These are phyloP conservation scores for Boletus smithii DNA, from an alignment of 1,284 basidiomycete genomes.

Conservation along the genomic window DNA sequence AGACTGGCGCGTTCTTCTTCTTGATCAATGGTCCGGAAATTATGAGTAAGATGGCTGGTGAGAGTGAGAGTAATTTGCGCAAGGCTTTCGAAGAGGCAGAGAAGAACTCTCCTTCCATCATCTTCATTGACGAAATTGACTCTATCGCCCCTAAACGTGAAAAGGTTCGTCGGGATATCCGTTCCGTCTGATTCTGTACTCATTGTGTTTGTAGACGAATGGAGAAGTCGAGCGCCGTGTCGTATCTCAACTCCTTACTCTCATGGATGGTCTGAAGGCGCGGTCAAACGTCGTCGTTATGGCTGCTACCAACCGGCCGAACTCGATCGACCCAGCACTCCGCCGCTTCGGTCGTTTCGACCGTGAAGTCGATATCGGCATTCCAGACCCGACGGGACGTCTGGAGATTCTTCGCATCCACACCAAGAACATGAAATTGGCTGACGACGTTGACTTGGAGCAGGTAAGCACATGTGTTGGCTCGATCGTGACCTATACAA, in stretches of 20 bases:
- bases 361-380: conserved; percentile 98
- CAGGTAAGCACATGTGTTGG: conserved; percentile 51
- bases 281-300: conserved; percentile 99
- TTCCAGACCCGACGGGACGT: conserved; percentile 97
- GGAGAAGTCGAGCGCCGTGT: conserved; percentile 99
- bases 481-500: not conserved
- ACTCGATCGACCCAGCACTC: conserved; percentile 98
- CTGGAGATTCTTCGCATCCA: conserved; percentile 98
- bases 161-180: conserved; percentile 56
- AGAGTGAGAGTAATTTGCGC: conserved; percentile 94
- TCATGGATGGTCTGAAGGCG: conserved; percentile 99
- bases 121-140: conserved; percentile 99
- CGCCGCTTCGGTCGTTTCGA: conserved; percentile 99
- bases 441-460: conserved; percentile 97
- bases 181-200: conserved; percentile 8
- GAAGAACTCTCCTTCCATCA: conserved; percentile 99
- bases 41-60: conserved; percentile 99
- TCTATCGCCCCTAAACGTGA: conserved; percentile 99
- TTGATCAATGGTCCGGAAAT: conserved; percentile 99
- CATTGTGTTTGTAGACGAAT: conserved; percentile 66
- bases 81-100: conserved; percentile 99
- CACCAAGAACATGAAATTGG: conserved; percentile 99
- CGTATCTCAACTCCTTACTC: conserved; percentile 94
- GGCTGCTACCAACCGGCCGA: conserved; percentile 98
- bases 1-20: conserved; percentile 99